These are phyloP conservation scores for Letharia lupina DNA, from an alignment of 495 filamentous ascomycete species.

Conservation along the genomic window DNA sequence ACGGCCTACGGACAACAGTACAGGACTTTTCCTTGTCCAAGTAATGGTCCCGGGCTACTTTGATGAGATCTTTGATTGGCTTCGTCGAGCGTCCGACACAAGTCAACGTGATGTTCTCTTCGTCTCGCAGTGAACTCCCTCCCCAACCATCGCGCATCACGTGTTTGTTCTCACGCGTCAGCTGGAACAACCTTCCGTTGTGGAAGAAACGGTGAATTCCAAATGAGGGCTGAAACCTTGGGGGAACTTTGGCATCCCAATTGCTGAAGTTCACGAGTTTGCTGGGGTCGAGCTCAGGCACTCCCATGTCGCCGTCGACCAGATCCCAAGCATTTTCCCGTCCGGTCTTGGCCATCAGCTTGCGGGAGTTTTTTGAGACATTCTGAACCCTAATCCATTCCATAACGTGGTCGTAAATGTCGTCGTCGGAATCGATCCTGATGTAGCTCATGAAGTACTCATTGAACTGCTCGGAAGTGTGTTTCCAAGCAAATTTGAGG, in stretches of 20 bases:
- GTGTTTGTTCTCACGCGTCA: constrained; percentile 29
- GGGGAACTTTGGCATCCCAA: constrained; percentile 39
- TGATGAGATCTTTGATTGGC: constrained; percentile 55
- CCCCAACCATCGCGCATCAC: constrained; percentile 23
- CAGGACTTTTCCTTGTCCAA: constrained; percentile 24
- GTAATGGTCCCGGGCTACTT: constrained; percentile 46
- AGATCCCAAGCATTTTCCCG: constrained; percentile 44
- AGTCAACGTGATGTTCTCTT: constrained; percentile 37
- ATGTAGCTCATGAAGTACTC: constrained; percentile 47
- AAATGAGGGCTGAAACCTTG: constrained; percentile 42
- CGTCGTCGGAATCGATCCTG: constrained; percentile 47
- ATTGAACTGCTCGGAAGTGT: constrained; percentile 34
- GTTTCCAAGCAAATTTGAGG: constrained; percentile 42
- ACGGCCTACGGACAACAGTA: constrained; percentile 27
- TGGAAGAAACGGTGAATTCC: constrained; percentile 38
- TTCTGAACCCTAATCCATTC: constrained; percentile 51
- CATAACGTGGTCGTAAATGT: constrained; percentile 53
- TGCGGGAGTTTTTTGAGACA: constrained; percentile 43
- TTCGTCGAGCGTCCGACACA: constrained; percentile 45
- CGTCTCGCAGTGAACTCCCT: constrained; percentile 27
- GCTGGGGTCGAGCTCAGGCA: constrained; percentile 25
- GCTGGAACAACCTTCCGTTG: constrained; percentile 33
- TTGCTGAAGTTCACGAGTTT: constrained; percentile 34
- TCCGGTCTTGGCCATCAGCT: constrained; percentile 49
- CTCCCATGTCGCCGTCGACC: constrained; percentile 34